A percentile compares a stretch with the other conserved stretches of the same genome.
Evolutionary conservation across 805 yeast species (phyloP).

Genomic region (Sungouiella blattae): DNA sequence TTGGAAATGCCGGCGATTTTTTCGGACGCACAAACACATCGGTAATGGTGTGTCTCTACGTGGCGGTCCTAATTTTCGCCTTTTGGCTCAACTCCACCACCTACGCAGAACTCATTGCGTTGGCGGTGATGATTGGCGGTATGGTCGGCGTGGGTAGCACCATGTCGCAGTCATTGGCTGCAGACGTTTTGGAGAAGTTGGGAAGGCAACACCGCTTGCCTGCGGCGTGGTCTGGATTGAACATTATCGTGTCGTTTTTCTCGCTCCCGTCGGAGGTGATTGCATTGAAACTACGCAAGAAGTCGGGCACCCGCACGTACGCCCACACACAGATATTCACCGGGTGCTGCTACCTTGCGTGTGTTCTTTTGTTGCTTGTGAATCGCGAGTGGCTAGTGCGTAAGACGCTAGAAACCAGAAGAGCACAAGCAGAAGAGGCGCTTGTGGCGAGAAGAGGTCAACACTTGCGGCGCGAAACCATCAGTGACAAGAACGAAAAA

Average conservation of each 20-base stretch:
- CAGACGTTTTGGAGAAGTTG: slow-evolving; percentile 9
- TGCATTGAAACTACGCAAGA: slow-evolving; percentile 34
- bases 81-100: slow-evolving; percentile 37
- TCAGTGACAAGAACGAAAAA: too few relatives aligned
- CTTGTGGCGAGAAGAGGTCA: slow-evolving; percentile 3
- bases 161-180: slow-evolving; percentile 17
- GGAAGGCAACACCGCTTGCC: slow-evolving; percentile 23
- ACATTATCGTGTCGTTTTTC: slow-evolving; percentile 28
- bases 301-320: slow-evolving; percentile 22
- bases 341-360: slow-evolving; percentile 47
- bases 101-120: slow-evolving; percentile 29
- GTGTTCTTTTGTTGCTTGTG: slow-evolving; percentile 40
- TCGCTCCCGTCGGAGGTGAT: slow-evolving; percentile 51
- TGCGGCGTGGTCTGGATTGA: slow-evolving; percentile 39
- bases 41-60: slow-evolving; percentile 16
- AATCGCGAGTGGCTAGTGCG: slow-evolving; percentile 51
- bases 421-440: slow-evolving; percentile 4
- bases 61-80: slow-evolving; percentile 27
- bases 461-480: background rate
- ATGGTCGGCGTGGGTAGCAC: slow-evolving; percentile 29
- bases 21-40: slow-evolving; percentile 45
- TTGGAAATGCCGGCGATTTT: slow-evolving; percentile 46
- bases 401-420: slow-evolving; percentile 9
- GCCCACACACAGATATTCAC: slow-evolving; percentile 59
- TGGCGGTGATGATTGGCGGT: slow-evolving; percentile 27